Conservation (phyloP, 306 rosid genomes). For the Alnus glutinosa region DNA sequence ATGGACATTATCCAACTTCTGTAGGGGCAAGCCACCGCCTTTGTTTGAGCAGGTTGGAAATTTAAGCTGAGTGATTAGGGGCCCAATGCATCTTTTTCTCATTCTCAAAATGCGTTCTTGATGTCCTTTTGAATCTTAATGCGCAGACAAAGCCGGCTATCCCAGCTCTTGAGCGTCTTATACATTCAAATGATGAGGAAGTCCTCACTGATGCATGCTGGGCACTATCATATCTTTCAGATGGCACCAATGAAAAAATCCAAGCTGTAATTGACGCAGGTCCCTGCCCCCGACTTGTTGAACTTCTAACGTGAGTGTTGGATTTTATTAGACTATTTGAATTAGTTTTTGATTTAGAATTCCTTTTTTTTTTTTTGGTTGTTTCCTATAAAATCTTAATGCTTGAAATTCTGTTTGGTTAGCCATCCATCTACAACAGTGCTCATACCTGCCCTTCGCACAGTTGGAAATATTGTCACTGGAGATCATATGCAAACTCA, state of each 20-base stretch:
- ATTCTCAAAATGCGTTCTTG: not conserved
- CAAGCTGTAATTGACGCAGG: constrained; percentile 93
- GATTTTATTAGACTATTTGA: not conserved
- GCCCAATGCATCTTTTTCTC: not conserved
- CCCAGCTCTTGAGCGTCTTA: constrained; percentile 84
- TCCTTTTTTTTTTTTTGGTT: not conserved
- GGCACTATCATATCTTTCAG: constrained; percentile 90
- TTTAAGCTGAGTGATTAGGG: not conserved
- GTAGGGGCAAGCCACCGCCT: constrained; percentile 96
- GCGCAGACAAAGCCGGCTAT: constrained; percentile 82
- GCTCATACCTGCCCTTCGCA: constrained; percentile 89
- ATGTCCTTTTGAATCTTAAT: constrained; percentile 20
- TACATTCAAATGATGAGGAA: constrained; percentile 87
- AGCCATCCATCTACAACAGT: constrained; percentile 91
- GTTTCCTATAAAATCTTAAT: constrained; percentile 1
- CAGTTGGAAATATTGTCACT: constrained; percentile 92
- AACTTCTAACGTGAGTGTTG: constrained; percentile 76
- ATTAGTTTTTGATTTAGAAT: not conserved
- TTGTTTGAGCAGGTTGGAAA: constrained; percentile 61
- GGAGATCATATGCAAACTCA: constrained; percentile 90
- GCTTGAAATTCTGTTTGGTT: constrained; percentile 15
- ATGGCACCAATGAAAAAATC: constrained; percentile 87
- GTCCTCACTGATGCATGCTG: constrained; percentile 91
- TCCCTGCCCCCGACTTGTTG: constrained; percentile 68
- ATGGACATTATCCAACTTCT: constrained; percentile 88